Conservation (phyloP, 148 eudicot genomes). For the Camellia japonica region DNA sequence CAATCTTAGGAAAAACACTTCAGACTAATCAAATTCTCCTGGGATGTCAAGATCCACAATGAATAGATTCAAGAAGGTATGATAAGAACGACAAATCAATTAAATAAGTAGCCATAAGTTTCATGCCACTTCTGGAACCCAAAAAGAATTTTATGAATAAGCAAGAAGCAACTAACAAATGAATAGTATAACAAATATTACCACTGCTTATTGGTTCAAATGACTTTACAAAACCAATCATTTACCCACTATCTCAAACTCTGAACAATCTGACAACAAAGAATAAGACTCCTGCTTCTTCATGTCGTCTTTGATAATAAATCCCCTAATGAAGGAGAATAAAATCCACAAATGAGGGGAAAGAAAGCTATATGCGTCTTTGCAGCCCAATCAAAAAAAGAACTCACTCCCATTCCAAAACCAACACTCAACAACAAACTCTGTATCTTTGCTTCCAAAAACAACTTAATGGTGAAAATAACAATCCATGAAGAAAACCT, state of each 20-base stretch:
- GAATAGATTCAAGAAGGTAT: neutral
- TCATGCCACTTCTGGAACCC: neutral
- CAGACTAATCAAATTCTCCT: too few species aligned
- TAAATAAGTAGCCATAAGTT: neutral
- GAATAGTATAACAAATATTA: slow-evolving; percentile 7
- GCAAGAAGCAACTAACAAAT: neutral
- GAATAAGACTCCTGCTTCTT: slow-evolving; percentile 14
- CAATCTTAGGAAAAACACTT: neutral
- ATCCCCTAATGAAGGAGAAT: slow-evolving; percentile 8
- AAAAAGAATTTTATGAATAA: neutral
- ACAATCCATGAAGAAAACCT: slow-evolving; percentile 22
- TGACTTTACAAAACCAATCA: slow-evolving; percentile 16
- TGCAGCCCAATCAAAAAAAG: slow-evolving; percentile 13
- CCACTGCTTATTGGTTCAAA: neutral
- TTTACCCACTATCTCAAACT: slow-evolving; percentile 10
- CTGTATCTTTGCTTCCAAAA: slow-evolving; percentile 19
- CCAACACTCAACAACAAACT: slow-evolving; percentile 16
- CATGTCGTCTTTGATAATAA: neutral
- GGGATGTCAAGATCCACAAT: neutral
- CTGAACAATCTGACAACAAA: slow-evolving; percentile 6
- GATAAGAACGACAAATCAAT: neutral
- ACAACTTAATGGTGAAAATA: neutral
- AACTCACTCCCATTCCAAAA: slow-evolving; percentile 9
- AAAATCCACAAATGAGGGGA: neutral
- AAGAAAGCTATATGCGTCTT: slow-evolving; percentile 12